A percentile compares a stretch with the other conserved stretches of the same genome.
These are phyloP conservation scores for Acer saccharum DNA, from an alignment of 345 rosid genomes.

Conservation along the genomic window DNA sequence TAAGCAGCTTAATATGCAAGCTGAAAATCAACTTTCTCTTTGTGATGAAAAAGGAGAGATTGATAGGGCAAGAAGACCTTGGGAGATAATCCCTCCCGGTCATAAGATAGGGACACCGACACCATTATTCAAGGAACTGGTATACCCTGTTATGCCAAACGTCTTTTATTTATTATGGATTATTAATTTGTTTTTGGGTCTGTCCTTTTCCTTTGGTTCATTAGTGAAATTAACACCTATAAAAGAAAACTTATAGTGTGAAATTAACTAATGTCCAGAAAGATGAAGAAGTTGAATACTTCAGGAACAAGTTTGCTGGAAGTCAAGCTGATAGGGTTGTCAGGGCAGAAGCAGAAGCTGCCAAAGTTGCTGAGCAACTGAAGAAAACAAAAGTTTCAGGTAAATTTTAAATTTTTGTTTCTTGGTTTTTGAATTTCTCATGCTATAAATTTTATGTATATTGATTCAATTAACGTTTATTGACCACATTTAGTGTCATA, in stretches of 20 bases:
- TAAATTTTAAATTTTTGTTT: constrained; percentile 5
- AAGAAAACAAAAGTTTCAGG: constrained; percentile 69
- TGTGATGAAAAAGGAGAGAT: constrained; percentile 68
- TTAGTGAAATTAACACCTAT: neutral
- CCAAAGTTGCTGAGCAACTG: constrained; percentile 52
- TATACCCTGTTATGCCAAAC: constrained; percentile 24
- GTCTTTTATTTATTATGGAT: neutral
- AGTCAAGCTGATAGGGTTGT: constrained; percentile 80
- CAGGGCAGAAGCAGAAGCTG: constrained; percentile 66
- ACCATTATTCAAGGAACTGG: constrained; percentile 84
- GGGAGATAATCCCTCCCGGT: constrained; percentile 76
- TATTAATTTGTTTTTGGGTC: neutral
- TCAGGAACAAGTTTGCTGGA: constrained; percentile 76
- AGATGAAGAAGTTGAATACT: constrained; percentile 63
- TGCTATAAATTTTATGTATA: neutral
- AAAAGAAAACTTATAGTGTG: neutral
- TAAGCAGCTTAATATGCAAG: constrained; percentile 82
- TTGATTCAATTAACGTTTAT: neutral
- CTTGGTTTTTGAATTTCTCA: neutral
- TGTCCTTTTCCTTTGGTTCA: neutral
- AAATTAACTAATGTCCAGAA: constrained; percentile 38
- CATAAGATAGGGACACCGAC: constrained; percentile 76
- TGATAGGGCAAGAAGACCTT: constrained; percentile 60
- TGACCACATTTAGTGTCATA: neutral
- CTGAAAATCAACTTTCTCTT: constrained; percentile 56